Evolutionary conservation across 1,139 yeast species (phyloP).

Genomic region (Oligophagozyma castellii): DNA sequence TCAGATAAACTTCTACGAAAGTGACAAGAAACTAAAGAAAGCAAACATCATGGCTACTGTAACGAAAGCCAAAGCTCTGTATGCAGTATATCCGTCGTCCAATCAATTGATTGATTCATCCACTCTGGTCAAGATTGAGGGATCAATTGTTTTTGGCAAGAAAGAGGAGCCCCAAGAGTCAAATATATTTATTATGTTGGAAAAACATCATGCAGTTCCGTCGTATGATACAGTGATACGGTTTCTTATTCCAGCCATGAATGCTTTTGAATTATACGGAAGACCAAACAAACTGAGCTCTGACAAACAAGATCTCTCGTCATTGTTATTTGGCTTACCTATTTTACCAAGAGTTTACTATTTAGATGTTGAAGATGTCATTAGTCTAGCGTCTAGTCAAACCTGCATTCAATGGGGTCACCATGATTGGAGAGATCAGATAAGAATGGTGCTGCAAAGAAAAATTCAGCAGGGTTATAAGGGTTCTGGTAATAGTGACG

Average conservation of each 20-base stretch:
- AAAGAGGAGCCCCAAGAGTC: conserved; percentile 56
- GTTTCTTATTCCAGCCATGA: conserved; percentile 72
- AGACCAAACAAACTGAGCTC: conserved; percentile 84
- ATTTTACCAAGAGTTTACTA: conserved; percentile 82
- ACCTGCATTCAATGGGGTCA: conserved; percentile 45
- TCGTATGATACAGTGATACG: conserved; percentile 90
- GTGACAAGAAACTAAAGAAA: conserved; percentile 47
- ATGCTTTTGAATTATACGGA: conserved; percentile 80
- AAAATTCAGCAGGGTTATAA: conserved; percentile 64
- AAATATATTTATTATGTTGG: conserved; percentile 89
- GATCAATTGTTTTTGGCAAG: conserved; percentile 52
- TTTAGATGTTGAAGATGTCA: conserved; percentile 45
- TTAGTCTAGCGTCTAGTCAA: conserved; percentile 29
- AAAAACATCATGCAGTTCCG: conserved; percentile 82
- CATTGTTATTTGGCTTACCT: conserved; percentile 82
- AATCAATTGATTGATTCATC: conserved; percentile 69
- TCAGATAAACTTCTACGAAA: conserved; percentile 46
- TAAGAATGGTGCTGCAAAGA: conserved; percentile 48
- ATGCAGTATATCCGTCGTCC: conserved; percentile 87
- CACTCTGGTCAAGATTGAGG: conserved; percentile 81
- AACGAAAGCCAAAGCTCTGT: conserved; percentile 55
- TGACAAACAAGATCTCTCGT: conserved; percentile 64
- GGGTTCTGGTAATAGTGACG: conserved; percentile 67
- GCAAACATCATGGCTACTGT: conserved; percentile 70
- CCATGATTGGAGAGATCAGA: conserved; percentile 51